phyloP scores from a whole-genome alignment of 768 basidiomycete genomes.

The Tulasnella sp. region DNA sequence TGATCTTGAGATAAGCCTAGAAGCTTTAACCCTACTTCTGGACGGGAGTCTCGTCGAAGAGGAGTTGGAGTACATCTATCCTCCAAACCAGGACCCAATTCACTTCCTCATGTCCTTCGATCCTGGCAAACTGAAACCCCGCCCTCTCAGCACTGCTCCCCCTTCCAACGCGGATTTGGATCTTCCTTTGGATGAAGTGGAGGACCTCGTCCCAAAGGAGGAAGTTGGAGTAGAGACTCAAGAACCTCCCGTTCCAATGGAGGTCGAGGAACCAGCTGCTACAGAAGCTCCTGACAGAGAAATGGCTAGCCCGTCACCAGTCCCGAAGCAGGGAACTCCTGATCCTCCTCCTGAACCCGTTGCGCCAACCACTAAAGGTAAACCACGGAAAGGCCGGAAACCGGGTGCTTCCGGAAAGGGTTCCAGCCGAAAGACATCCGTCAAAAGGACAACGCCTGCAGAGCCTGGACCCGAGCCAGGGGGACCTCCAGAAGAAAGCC shows the following conservation, averaged over 20 bases:
- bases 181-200: background rate
- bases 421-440: background rate
- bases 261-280: background rate
- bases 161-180: background rate
- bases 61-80: conserved; percentile 53
- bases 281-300: background rate
- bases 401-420: background rate
- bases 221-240: background rate
- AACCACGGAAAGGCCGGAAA: background rate
- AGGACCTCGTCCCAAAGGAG: background rate
- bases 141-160: conserved; percentile 52
- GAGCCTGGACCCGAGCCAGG: conserved; percentile 2
- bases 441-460: background rate
- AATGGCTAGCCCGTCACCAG: background rate
- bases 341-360: background rate
- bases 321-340: background rate
- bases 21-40: conserved; percentile 54
- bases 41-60: conserved; percentile 53
- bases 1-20: conserved; percentile 68
- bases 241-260: background rate
- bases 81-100: conserved; percentile 51
- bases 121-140: conserved; percentile 57
- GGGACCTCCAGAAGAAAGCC: background rate
- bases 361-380: background rate
- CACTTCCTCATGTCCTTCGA: conserved; percentile 66